Conservation (phyloP, 805 yeast species). For the Ogataea parapolymorpha region DNA sequence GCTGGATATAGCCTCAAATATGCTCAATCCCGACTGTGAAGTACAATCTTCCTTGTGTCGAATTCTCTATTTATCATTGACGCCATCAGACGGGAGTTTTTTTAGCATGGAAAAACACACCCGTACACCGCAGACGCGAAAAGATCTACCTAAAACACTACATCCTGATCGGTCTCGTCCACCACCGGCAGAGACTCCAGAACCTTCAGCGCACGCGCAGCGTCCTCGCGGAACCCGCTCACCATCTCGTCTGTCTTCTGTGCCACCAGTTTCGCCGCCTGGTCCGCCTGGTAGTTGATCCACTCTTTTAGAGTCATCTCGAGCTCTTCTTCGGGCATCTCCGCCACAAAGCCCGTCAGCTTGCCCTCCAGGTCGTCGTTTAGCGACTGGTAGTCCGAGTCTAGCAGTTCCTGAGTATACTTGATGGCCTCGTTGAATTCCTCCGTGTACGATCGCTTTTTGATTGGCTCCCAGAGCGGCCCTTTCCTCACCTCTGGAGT, state of each 20-base stretch:
- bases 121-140: slow-evolving; percentile 6
- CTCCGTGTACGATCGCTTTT: slow-evolving; percentile 21
- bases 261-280: slow-evolving; percentile 47
- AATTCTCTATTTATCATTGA: slow-evolving; percentile 12
- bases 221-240: slow-evolving; percentile 44
- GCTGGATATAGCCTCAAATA: not conserved
- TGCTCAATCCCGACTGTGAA: slow-evolving; percentile 3
- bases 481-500: slow-evolving; percentile 15
- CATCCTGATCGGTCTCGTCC: slow-evolving; percentile 16
- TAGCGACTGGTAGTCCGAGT: slow-evolving; percentile 37
- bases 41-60: slow-evolving; percentile 4
- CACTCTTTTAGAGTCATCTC: slow-evolving; percentile 70
- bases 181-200: slow-evolving; percentile 37
- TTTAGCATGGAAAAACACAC: not conserved
- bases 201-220: slow-evolving; percentile 45
- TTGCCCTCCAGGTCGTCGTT: slow-evolving; percentile 66
- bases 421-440: slow-evolving; percentile 34
- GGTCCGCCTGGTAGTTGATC: slow-evolving; percentile 54
- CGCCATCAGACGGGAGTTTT: slow-evolving; percentile 14
- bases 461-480: not conserved
- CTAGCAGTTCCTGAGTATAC: slow-evolving; percentile 25
- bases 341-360: slow-evolving; percentile 58
- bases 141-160: slow-evolving; percentile 6
- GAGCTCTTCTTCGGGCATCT: slow-evolving; percentile 68
- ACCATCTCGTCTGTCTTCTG: slow-evolving; percentile 48